Conservation (phyloP, 768 basidiomycete species). For the Calocera cornea region DNA sequence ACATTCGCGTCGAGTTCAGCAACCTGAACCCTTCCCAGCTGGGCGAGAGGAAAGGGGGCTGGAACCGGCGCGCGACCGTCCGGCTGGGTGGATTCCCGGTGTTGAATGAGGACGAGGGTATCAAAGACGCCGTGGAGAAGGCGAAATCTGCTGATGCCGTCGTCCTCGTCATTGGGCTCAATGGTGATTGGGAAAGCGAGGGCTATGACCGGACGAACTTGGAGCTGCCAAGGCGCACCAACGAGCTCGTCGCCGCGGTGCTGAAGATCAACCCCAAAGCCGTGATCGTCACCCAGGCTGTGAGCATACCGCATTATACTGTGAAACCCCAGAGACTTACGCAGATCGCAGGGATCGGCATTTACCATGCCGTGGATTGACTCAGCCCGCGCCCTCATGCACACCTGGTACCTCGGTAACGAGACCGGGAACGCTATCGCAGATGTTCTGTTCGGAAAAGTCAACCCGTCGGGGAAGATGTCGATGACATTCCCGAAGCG, state of each 20-base stretch:
- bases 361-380: conserved; percentile 57
- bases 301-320: conserved; percentile 23
- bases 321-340: neutral
- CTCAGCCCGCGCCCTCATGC: conserved; percentile 50
- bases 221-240: conserved; percentile 56
- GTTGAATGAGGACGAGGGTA: conserved; percentile 14
- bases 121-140: conserved; percentile 18
- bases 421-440: conserved; percentile 69
- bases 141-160: conserved; percentile 17
- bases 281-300: conserved; percentile 60
- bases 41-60: conserved; percentile 47
- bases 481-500: conserved; percentile 66
- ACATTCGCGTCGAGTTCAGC: conserved; percentile 53
- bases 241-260: conserved; percentile 57
- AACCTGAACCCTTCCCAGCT: conserved; percentile 64
- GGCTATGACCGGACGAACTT: conserved; percentile 58
- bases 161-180: conserved; percentile 19
- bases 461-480: conserved; percentile 63
- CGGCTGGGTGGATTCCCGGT: conserved; percentile 18
- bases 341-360: conserved; percentile 19
- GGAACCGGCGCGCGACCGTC: conserved; percentile 36
- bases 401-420: conserved; percentile 79
- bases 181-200: conserved; percentile 58
- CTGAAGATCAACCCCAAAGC: conserved; percentile 51
- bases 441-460: conserved; percentile 64